Evolutionary conservation across 2,329 filamentous ascomycete genomes (phyloP).

Genomic region (Calonectria multiphialidica): DNA sequence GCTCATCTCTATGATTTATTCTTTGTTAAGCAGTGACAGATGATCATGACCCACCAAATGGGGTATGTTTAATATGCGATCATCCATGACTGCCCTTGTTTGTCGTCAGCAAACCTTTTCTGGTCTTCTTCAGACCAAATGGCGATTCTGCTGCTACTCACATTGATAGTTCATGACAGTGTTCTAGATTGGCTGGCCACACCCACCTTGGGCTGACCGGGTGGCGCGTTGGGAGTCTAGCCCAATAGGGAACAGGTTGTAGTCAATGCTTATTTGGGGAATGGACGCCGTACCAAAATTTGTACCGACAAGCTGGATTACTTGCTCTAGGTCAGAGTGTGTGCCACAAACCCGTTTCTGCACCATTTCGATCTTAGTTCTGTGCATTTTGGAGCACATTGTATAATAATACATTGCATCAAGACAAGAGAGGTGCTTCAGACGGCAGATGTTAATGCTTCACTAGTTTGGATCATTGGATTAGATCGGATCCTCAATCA

Average conservation of each 20-base stretch:
- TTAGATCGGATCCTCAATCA: conserved; percentile 11
- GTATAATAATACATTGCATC: neutral
- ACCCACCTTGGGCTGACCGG: conserved; percentile 15
- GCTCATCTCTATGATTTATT: neutral
- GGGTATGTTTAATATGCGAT: neutral
- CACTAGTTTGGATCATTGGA: neutral
- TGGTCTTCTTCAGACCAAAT: neutral
- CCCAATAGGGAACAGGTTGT: conserved; percentile 6
- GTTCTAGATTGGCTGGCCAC: conserved; percentile 16
- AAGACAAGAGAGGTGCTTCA: neutral
- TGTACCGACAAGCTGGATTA: neutral
- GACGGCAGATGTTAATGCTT: neutral
- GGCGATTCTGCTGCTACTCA: neutral
- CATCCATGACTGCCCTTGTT: neutral
- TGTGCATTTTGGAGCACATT: neutral
- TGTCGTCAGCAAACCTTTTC: neutral
- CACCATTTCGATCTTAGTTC: neutral
- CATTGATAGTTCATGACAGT: neutral
- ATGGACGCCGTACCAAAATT: neutral
- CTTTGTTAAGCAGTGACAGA: neutral
- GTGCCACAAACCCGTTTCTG: neutral
- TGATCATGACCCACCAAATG: too few relatives aligned
- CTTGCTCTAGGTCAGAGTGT: neutral
- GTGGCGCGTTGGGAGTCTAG: conserved; percentile 5
- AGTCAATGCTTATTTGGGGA: neutral